Evolutionary conservation across 768 basidiomycete species (phyloP), one percentile per base, ranked within the genome.

Genomic region (Leccinum disarticulatum): DNA sequence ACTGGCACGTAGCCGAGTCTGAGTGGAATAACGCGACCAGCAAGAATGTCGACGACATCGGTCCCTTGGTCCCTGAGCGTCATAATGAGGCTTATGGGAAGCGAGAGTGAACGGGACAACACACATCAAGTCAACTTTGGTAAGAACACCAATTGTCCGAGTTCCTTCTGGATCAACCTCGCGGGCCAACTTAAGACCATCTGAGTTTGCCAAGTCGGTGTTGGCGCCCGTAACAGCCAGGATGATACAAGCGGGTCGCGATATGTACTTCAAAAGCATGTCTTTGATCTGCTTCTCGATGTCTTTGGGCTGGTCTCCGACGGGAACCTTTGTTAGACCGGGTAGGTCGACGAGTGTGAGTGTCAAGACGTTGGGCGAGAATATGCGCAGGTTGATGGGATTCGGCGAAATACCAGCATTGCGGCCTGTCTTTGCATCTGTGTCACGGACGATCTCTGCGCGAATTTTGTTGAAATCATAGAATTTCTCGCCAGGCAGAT

Each of bases 1-100:
- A 99, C 97, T 10, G 97, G 97, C 3, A 98, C 97, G 71, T 98
- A 99, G 54, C 97, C 97, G 46, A 99, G 77, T 59, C 97, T 88
- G 38, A 99, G 83, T 52, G 96, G 97, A 70, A 98, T 98, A 66
- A 99, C 87, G 53, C 97, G 87, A 9, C 97, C 96, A 4, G 97
- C 97, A 52, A 99, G 86, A 72, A 99, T 98, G 74, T 99, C 97
- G 30, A 99, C 95, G 36, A 99, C 97, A 73, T 99, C 96, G 6
- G 96, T 98, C 56, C 97, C 97, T 68, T 83, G 84, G 79, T 99
- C 96, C 93, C 93, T 96, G 60, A 60, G 54, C 64, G 41, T 7
- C 30, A 9, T 35, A n/a, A 30, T 70, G 30, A 70, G 56, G 57
- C 7, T 46, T 22, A 15, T 31, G 27, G 31, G 46, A 36, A 1